Evolutionary conservation across 345 rosid species (phyloP), one percentile per base, ranked within the genome.

Genomic region (Punica granatum): DNA sequence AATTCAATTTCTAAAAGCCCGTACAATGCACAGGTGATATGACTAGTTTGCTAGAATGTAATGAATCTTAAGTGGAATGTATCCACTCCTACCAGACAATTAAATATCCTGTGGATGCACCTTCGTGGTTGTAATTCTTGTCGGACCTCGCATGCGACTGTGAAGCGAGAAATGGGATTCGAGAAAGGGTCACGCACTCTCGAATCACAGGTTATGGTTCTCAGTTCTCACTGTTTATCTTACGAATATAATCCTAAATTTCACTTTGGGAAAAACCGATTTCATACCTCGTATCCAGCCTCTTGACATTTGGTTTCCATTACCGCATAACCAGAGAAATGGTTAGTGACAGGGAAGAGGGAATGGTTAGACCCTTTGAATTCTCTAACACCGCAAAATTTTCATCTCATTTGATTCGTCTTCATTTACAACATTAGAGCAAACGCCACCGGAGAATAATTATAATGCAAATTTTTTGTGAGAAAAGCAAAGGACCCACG

Each of bases 141-240:
- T 91, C 97, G 69, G 87, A 86, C 37, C 28, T 37, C 28, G 70
- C 82, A 43, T 94, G 97, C 23, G 46, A 78, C 79, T 69, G 4
- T 75, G 87, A 56, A 94, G 83, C 72, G 83, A 83, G 76, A 94
- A 91, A 84, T 94, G 92, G 58, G 96, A 84, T 71, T 94, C 10
- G 11, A 35, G 4, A 8, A 10, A 26, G 37, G 14, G 23, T 7
- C 14, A 42, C 26, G 39, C 14, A 60, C 30, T 31, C 37, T 35
- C 31, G 36, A n/a, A 26, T 28, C n/a, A 35, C 28, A 26, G 26
- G 19, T 34, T 62, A 34, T 31, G 16, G 12, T 62, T 62, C 14
- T 13, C 2, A 21, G 8, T 48, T 48, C 54, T 9, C 54, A 25
- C 54, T 19, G 1, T 21, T 12, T 3, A 19, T 1, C 53, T 46